Conservation (phyloP, 1,284 basidiomycete genomes). For the Peniophora sp. region DNA sequence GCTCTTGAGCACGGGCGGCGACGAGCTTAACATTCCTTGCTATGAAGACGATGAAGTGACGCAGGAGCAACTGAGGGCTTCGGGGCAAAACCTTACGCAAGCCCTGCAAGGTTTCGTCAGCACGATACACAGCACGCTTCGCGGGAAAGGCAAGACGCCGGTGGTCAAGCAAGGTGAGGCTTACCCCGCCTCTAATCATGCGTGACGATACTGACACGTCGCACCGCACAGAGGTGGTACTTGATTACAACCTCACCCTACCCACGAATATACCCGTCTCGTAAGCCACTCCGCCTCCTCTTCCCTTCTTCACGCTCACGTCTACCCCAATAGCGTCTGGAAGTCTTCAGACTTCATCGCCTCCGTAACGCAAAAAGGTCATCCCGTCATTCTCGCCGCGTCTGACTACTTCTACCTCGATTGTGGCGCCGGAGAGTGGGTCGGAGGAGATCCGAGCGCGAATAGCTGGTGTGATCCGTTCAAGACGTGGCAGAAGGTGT, state of each 20-base stretch:
- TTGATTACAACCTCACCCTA: background rate
- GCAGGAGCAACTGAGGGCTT: conserved; percentile 36
- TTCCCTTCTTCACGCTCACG: background rate
- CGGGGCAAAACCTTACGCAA: conserved; percentile 50
- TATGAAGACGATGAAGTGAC: conserved; percentile 58
- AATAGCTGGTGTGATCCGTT: conserved; percentile 65
- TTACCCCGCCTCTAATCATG: background rate
- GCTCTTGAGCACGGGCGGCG: conserved; percentile 75
- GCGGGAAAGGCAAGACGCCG: conserved; percentile 41
- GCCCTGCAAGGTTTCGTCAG: conserved; percentile 59
- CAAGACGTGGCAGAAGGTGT: conserved; percentile 69
- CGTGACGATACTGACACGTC: background rate
- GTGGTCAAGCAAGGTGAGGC: conserved; percentile 29
- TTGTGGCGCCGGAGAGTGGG: conserved; percentile 75
- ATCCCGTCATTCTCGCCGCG: background rate
- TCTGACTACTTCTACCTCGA: conserved; percentile 30
- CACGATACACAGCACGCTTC: conserved; percentile 39
- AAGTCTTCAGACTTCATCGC: background rate
- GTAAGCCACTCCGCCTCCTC: background rate
- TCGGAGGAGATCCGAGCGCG: conserved; percentile 44
- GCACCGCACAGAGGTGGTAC: background rate
- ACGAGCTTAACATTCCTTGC: conserved; percentile 71
- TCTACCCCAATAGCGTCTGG: background rate
- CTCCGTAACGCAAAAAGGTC: background rate
- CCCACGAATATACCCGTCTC: background rate